phyloP scores from a whole-genome alignment of 768 basidiomycete species.

The Amanita rimosa region DNA sequence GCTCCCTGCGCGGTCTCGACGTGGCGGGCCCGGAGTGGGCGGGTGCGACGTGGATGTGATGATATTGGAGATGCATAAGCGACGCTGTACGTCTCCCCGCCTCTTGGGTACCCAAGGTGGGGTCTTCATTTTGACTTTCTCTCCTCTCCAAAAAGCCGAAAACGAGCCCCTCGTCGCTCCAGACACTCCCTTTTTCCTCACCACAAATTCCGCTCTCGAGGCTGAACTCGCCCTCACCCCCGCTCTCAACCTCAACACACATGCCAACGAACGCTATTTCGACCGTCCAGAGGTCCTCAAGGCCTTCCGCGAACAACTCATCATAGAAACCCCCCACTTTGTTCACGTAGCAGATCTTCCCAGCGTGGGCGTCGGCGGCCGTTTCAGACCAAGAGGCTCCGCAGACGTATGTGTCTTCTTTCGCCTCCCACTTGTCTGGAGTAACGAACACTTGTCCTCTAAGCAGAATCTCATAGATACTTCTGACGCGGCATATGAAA shows the following conservation, averaged over 20 bases:
- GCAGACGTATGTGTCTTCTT: conserved; percentile 51
- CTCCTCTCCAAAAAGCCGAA: conserved; percentile 38
- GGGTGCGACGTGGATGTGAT: conserved; percentile 70
- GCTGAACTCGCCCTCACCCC: conserved; percentile 28
- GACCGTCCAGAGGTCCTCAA: conserved; percentile 67
- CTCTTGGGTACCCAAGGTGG: too few species aligned
- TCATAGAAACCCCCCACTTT: conserved; percentile 75
- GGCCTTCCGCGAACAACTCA: conserved; percentile 54
- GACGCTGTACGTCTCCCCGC: conserved; percentile 46
- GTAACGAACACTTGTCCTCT: conserved; percentile 1
- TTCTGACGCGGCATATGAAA: conserved; percentile 72
- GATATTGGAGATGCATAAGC: conserved; percentile 74
- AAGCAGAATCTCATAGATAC: conserved; percentile 49
- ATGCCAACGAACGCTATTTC: conserved; percentile 64
- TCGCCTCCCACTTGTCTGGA: not conserved
- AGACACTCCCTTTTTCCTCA: conserved; percentile 56
- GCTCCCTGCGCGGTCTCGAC: conserved; percentile 68
- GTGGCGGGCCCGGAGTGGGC: conserved; percentile 72
- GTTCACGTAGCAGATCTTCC: conserved; percentile 33
- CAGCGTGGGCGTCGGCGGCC: conserved; percentile 51
- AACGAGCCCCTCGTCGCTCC: conserved; percentile 62
- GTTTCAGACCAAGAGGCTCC: conserved; percentile 56
- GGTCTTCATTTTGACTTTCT: too few species aligned
- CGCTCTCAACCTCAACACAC: conserved; percentile 37
- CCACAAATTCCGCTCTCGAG: conserved; percentile 52